Percentiles rank a stretch among this genome's conserved stretches.
These are phyloP conservation scores for Saturnispora hagleri DNA, from an alignment of 805 yeast species.

Conservation along the genomic window DNA sequence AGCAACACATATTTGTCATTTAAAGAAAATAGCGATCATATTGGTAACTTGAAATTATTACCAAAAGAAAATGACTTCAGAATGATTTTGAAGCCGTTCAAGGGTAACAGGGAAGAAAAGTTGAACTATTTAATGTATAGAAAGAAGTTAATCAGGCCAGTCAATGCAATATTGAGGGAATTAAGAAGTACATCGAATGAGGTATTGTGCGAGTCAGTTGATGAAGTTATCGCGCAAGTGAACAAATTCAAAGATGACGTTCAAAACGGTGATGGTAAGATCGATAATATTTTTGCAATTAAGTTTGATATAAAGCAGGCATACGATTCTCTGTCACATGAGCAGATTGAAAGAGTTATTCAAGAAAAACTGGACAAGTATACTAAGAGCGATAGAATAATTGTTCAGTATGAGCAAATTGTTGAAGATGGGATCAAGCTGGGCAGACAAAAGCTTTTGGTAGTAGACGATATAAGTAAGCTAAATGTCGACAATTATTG, in stretches of 20 bases:
- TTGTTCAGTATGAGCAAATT: conserved; percentile 9
- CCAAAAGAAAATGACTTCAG: conserved; percentile 59
- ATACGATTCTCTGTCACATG: conserved; percentile 60
- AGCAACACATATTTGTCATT: conserved; percentile 16
- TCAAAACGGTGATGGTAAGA: conserved; percentile 4
- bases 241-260: conserved; percentile 29
- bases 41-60: conserved; percentile 40
- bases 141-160: conserved; percentile 35
- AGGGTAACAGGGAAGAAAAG: conserved; percentile 27
- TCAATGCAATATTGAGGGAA: conserved; percentile 26
- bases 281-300: conserved; percentile 39
- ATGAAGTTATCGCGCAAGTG: conserved; percentile 36
- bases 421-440: neutral
- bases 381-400: conserved; percentile 10
- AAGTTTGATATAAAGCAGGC: conserved; percentile 75
- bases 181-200: conserved; percentile 4
- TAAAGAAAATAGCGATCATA: conserved; percentile 19
- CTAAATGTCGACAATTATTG: neutral
- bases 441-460: conserved; percentile 1
- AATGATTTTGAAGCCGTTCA: conserved; percentile 47
- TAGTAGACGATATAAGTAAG: conserved; percentile 10
- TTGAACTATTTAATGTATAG: conserved; percentile 28
- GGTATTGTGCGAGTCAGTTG: conserved; percentile 26
- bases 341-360: conserved; percentile 18
- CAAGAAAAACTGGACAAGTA: conserved; percentile 15